A percentile compares a stretch with the other conserved stretches of the same genome.
Conservation (phyloP, 106 monocot species). For the Posidonia australis region DNA sequence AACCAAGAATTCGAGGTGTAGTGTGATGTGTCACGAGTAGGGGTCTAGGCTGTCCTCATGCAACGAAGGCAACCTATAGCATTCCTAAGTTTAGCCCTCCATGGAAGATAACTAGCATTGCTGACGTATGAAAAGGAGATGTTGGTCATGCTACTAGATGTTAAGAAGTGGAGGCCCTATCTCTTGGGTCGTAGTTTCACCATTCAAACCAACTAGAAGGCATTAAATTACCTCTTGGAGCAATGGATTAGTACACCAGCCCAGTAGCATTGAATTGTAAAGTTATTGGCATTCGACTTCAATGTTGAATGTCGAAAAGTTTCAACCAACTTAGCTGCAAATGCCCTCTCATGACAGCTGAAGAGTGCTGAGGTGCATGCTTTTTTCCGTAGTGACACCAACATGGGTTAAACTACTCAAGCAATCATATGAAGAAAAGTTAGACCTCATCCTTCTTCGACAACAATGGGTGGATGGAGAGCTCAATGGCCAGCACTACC, state of each 20-base stretch:
- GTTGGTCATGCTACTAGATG: neutral
- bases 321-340: neutral
- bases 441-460: no score
- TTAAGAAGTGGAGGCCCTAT: conserved; percentile 1
- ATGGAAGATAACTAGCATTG: neutral
- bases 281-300: conserved; percentile 9
- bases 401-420: no score
- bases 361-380: no score
- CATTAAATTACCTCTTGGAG: neutral
- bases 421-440: no score
- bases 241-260: neutral
- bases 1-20: neutral
- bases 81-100: neutral
- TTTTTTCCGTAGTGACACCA: no score
- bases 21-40: neutral
- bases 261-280: neutral
- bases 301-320: neutral
- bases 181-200: neutral
- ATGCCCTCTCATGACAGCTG: neutral
- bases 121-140: conserved; percentile 3
- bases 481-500: no score
- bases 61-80: neutral
- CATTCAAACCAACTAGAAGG: neutral
- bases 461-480: no score
- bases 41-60: neutral